Evolutionary conservation across 495 filamentous ascomycete species (phyloP), one percentile per base, ranked within the genome.

Genomic region (Penicillium parvum): DNA sequence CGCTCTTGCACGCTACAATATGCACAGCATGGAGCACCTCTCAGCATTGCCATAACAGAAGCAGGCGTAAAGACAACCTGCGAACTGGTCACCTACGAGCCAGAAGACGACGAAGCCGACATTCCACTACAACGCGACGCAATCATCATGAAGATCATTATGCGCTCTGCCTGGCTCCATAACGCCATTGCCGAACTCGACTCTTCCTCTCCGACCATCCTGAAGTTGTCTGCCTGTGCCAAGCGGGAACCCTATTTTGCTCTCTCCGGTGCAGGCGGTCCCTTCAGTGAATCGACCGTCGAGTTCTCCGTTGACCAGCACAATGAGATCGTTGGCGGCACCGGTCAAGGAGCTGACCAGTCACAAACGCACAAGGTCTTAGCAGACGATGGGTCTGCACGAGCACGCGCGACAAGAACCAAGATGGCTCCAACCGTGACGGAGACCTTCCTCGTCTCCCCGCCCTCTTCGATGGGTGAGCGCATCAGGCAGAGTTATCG

Each of bases 101-200:
- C 88, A 19, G 71, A 71, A 18, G 72, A 72, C 11, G 75, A 75
- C 23, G 63, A 73, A 45, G 59, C 76, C 14, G 86, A 92, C 38
- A 95, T 97, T 23, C 91, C 90, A 7, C 81, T 96, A 22, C 79
- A 86, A 55, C 78, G 86, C 26, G 79, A 90, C 28, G 75, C 80
- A 26, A 73, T 96, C 4, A 75, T 82, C 26, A 85, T 92, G 69
- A 98, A 98, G 53, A 87, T 96, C 40, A 97, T 98, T 63, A 96
- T 94, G 82, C 83, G 85, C 40, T 79, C 86, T 22, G 76, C 77
- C 40, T 90, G 82, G 79, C 75, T 96, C 10, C 76, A 88, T 38
- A 88, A 95, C 60, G 83, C 86, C n/a, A 74, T 95, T 49, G 76
- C 74, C 14, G 90, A 96, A 62, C 76, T 96, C 4, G 78, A 79